Evolutionary conservation across 1,139 yeast species (phyloP).

Genomic region (Meyerozyma carpophila): DNA sequence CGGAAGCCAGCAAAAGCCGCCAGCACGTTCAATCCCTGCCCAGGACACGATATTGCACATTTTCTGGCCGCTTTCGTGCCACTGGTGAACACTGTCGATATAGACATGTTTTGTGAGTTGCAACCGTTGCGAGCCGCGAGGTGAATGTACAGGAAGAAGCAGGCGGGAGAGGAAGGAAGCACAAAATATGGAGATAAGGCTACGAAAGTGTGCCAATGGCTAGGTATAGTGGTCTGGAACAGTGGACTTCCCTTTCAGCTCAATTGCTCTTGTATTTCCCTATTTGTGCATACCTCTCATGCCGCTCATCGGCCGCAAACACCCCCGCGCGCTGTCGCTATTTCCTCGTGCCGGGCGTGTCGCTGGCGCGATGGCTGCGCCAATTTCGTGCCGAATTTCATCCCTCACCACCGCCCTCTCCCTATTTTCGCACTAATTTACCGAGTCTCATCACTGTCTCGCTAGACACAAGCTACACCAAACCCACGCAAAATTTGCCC

Average conservation of each 20-base stretch:
- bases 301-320: neutral
- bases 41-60: constrained; percentile 6
- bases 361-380: neutral
- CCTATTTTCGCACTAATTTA: constrained; percentile 1
- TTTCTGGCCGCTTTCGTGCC: neutral
- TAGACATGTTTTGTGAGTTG: neutral
- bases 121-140: neutral
- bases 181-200: too few relatives aligned
- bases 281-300: neutral
- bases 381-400: neutral
- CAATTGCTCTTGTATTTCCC: too few relatives aligned
- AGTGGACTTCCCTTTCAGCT: too few relatives aligned
- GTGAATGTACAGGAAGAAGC: neutral
- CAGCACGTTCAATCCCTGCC: constrained; percentile 9
- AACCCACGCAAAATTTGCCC: neutral
- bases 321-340: neutral
- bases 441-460: neutral
- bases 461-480: neutral
- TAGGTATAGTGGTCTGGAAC: too few relatives aligned
- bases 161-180: too few relatives aligned
- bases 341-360: neutral
- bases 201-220: too few relatives aligned
- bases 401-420: neutral
- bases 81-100: neutral
- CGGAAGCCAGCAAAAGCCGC: constrained; percentile 7